Conservation (phyloP, 2,329 filamentous ascomycete genomes). For the Penicillium sp. region DNA sequence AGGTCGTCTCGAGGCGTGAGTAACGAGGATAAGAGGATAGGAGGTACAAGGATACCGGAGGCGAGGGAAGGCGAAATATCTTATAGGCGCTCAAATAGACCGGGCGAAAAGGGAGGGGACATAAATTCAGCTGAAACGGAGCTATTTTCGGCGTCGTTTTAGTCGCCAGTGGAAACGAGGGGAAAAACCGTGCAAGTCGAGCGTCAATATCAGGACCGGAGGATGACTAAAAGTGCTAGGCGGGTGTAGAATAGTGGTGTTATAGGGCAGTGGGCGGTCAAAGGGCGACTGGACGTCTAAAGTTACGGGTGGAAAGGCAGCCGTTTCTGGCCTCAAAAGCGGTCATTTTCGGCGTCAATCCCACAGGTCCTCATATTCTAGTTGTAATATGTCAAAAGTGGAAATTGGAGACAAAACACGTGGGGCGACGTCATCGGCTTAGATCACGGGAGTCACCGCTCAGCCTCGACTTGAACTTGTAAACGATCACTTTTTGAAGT, state of each 20-base stretch:
- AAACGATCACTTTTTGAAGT: not conserved
- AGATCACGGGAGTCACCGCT: slow-evolving; percentile 9
- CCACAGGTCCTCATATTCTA: too few species aligned
- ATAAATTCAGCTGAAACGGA: slow-evolving; percentile 7
- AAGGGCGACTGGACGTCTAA: too few species aligned
- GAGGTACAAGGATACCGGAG: not conserved
- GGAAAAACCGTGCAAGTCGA: slow-evolving; percentile 4
- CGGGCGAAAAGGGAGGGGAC: slow-evolving; percentile 2
- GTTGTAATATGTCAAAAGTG: too few species aligned
- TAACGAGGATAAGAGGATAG: slow-evolving; percentile 3
- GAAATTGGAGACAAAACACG: slow-evolving; percentile 21
- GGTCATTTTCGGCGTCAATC: too few species aligned
- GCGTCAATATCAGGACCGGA: too few species aligned
- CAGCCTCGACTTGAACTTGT: not conserved
- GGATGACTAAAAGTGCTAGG: too few species aligned
- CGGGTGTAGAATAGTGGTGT: too few species aligned
- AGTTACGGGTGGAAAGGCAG: too few species aligned
- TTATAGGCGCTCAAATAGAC: slow-evolving; percentile 11
- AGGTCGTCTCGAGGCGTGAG: too few species aligned
- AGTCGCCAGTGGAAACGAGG: slow-evolving; percentile 13
- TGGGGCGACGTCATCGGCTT: slow-evolving; percentile 38
- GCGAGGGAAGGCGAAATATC: slow-evolving; percentile 8
- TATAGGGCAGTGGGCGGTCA: too few species aligned
- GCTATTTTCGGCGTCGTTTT: slow-evolving; percentile 22
- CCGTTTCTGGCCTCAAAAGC: too few species aligned